A percentile compares a stretch with the other conserved stretches of the same genome.
These are phyloP conservation scores for Fistulinella prunicolor DNA, from an alignment of 768 basidiomycete species.

Conservation along the genomic window DNA sequence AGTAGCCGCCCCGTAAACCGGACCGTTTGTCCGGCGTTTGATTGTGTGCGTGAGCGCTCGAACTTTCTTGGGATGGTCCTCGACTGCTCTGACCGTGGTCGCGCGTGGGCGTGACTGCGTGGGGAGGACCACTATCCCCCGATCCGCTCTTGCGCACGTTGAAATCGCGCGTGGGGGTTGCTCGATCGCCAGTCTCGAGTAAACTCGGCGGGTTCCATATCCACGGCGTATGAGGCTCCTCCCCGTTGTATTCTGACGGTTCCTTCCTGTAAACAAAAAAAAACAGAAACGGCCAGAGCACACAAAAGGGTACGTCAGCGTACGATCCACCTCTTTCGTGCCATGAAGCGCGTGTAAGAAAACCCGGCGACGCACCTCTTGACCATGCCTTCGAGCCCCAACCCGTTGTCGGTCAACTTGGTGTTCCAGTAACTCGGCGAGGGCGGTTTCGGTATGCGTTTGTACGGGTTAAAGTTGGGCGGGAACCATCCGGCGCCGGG, in stretches of 20 bases:
- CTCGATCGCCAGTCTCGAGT: constrained; percentile 26
- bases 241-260: constrained; percentile 35
- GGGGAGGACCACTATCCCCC: constrained; percentile 12
- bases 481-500: constrained; percentile 31
- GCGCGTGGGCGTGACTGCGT: constrained; percentile 17
- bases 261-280: constrained; percentile 16
- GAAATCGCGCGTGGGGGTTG: constrained; percentile 30
- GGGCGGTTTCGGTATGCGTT: constrained; percentile 56
- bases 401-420: constrained; percentile 55
- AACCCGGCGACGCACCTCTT: constrained; percentile 42
- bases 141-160: constrained; percentile 22
- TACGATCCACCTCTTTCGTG: constrained; percentile 3
- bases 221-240: constrained; percentile 61
- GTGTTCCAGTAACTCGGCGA: constrained; percentile 66
- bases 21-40: constrained; percentile 25
- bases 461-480: constrained; percentile 55
- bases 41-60: constrained; percentile 11
- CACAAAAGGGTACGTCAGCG: constrained; percentile 16
- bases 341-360: too few species aligned
- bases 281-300: neutral
- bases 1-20: constrained; percentile 13
- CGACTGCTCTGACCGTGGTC: constrained; percentile 21
- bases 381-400: constrained; percentile 65
- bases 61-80: constrained; percentile 12
- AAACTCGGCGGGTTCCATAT: constrained; percentile 63